A percentile compares a stretch with the other conserved stretches of the same genome.
Evolutionary conservation across 768 basidiomycete genomes (phyloP).

Genomic region (Glaciozyma antarctica): DNA sequence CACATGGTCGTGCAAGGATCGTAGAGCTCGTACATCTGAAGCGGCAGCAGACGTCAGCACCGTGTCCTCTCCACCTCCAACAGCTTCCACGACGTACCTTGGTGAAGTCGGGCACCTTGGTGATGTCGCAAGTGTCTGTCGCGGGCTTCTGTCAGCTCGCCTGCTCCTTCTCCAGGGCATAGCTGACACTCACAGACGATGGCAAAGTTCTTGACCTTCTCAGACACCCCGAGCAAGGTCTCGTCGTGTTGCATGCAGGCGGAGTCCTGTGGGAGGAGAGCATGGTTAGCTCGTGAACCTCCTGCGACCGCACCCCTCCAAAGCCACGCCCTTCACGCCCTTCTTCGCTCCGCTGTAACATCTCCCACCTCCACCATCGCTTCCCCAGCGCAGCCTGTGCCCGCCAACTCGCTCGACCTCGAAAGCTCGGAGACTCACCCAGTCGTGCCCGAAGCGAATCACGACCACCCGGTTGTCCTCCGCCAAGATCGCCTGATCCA

Average conservation of each 20-base stretch:
- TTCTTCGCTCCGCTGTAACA: not conserved
- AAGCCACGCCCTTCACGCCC: not conserved
- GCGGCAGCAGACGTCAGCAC: not conserved
- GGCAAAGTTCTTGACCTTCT: conserved; percentile 97
- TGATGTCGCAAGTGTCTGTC: conserved; percentile 60
- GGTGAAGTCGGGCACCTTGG: conserved; percentile 95
- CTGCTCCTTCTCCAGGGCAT: not conserved
- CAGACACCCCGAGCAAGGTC: conserved; percentile 78
- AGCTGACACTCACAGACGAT: conserved; percentile 51
- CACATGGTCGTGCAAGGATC: conserved; percentile 65
- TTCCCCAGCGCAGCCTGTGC: too few species aligned
- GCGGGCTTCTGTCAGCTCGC: conserved; percentile 10
- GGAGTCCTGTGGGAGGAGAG: conserved; percentile 46
- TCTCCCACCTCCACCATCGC: not conserved
- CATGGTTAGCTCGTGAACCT: not conserved
- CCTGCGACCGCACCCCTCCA: not conserved
- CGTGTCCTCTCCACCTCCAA: not conserved
- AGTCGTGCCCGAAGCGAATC: conserved; percentile 88
- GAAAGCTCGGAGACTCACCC: conserved; percentile 34
- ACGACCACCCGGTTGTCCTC: conserved; percentile 94
- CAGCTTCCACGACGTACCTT: conserved; percentile 55
- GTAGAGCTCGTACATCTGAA: conserved; percentile 95
- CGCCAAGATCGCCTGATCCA: conserved; percentile 96
- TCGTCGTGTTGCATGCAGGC: conserved; percentile 99
- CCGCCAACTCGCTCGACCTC: not conserved